Evolutionary conservation across 768 basidiomycete species (phyloP), one percentile per base, ranked within the genome.

Genomic region (Hortiboletus flavorubellus): DNA sequence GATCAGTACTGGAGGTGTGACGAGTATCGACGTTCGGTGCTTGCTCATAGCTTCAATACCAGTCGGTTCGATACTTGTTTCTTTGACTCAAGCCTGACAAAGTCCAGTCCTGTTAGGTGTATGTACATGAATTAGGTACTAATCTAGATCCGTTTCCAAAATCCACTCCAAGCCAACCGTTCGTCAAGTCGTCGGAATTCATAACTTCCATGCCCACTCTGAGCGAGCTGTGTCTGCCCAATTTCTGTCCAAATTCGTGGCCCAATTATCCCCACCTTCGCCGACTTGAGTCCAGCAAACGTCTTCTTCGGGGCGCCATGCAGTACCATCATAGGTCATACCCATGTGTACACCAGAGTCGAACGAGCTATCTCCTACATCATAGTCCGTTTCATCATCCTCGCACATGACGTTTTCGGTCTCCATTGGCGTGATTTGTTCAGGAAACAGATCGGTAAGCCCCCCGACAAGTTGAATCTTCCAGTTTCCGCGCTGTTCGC

Each of bases 281-380:
- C 40, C 31, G 30, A 39, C 46, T 35, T 56, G 58, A 59, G 56
- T 35, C 67, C 64, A 70, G 14, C 43, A 38, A 21, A 23, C 16
- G 10, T 59, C 48, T 23, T 56, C 61, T 23, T 56, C 61, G 8
- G 50, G 38, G 14, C 37, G 34, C 55, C 54, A 60, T 12, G 48
- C 6, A 30, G 31, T 15, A 16, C 23, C 38, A 21, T 59, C 54
- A 42, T 49, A 33, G 29, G 51, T 50, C 33, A 26, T 38, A 26
- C 53, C 57, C 59, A 68, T 59, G 45, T 65, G 51, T 23, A 64
- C 29, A n/a, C 68, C 68, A 30, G 66, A 70, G 53, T 67, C 69
- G 18, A 69, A 67, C 18, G 69, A 66, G 44, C 45, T 49, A 31
- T 63, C 61, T 11, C n/a, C 59, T 49, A 23, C 53, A 8, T 59